Evolutionary conservation across 257 asterid genomes (phyloP).

Genomic region (Apocynum venetum): DNA sequence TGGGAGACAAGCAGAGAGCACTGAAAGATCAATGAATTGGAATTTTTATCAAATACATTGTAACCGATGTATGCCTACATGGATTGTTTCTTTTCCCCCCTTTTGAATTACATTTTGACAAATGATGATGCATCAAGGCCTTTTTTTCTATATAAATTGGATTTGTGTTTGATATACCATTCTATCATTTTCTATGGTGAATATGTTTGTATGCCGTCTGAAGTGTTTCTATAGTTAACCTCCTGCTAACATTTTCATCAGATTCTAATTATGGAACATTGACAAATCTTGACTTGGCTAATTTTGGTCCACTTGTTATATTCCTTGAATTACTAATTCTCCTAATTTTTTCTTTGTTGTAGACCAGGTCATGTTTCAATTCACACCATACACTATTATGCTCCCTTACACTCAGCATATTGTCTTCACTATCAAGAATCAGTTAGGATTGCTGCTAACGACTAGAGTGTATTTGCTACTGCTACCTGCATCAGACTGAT

Average conservation of each 20-base stretch:
- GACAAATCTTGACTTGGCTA: neutral
- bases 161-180: neutral
- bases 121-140: neutral
- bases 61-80: neutral
- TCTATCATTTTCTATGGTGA: neutral
- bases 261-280: neutral
- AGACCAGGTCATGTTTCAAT: neutral
- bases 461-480: neutral
- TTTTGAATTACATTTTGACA: neutral
- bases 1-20: neutral
- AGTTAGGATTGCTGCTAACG: neutral
- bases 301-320: neutral
- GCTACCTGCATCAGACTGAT: neutral
- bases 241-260: neutral
- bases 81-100: neutral
- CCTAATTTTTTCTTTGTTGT: neutral
- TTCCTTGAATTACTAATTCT: neutral
- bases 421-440: neutral
- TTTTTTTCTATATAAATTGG: neutral
- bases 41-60: neutral
- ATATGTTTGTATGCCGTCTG: neutral
- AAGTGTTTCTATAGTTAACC: neutral
- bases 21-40: neutral
- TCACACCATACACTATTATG: neutral
- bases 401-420: neutral